Percentiles rank a stretch among this genome's conserved stretches.
phyloP scores from a whole-genome alignment of 768 basidiomycete genomes.

The Gelatoporia subvermispora region DNA sequence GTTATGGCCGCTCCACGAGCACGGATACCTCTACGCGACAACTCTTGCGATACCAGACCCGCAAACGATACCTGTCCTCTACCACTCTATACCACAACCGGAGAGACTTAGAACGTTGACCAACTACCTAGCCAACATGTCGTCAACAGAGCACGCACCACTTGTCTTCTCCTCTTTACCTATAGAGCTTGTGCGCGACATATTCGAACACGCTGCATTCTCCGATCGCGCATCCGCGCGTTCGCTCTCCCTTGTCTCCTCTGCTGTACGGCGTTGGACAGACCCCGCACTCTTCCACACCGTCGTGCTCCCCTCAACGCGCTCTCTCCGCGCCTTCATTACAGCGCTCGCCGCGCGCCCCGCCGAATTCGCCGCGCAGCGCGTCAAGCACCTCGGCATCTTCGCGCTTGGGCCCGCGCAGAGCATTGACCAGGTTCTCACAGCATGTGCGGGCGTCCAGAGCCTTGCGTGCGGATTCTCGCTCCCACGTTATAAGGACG shows the following conservation, averaged over 20 bases:
- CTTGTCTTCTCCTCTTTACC: constrained; percentile 25
- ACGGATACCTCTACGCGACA: no score
- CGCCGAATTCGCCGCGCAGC: constrained; percentile 15
- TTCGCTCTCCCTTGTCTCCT: constrained; percentile 31
- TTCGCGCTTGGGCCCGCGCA: constrained; percentile 31
- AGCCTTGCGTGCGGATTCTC: constrained; percentile 34
- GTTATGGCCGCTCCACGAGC: no score
- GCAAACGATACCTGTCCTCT: no score
- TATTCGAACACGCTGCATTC: constrained; percentile 33
- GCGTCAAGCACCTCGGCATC: constrained; percentile 31
- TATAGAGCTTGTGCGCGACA: constrained; percentile 29
- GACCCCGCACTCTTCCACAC: constrained; percentile 34
- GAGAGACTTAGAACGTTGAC: neutral
- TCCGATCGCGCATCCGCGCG: constrained; percentile 24
- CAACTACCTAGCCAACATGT: neutral
- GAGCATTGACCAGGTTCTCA: constrained; percentile 27
- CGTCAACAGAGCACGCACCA: constrained; percentile 7
- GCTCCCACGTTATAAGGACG: constrained; percentile 21
- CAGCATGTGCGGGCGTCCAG: constrained; percentile 26
- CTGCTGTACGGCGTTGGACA: constrained; percentile 27
- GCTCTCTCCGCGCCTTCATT: constrained; percentile 26
- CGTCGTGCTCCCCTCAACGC: constrained; percentile 29
- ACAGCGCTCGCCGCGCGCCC: constrained; percentile 24
- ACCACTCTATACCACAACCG: no score
- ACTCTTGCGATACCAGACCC: no score